Conservation (phyloP, 176 grass and related monocot species). For the Eleusine indica region DNA sequence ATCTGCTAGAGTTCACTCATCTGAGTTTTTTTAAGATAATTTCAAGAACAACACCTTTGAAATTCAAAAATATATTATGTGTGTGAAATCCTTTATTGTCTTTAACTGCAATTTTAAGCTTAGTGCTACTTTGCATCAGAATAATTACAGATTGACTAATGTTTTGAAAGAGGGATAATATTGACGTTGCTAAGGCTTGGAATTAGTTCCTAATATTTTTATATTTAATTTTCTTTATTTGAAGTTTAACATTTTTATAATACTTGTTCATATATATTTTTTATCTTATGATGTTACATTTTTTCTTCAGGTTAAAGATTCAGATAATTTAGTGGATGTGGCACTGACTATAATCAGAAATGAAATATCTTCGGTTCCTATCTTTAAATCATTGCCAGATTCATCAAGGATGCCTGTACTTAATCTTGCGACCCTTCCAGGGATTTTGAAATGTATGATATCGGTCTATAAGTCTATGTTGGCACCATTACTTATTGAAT, state of each 20-base stretch:
- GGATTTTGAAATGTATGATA: conserved; percentile 69
- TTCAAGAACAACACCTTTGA: neutral
- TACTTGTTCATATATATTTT: neutral
- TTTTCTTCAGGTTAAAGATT: conserved; percentile 70
- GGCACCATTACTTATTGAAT: conserved; percentile 13
- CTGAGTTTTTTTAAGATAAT: conserved; percentile 22
- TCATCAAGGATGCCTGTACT: conserved; percentile 61
- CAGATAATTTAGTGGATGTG: conserved; percentile 69
- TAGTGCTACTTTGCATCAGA: conserved; percentile 9
- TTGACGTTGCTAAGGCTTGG: neutral
- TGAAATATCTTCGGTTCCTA: conserved; percentile 80
- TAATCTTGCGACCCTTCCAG: conserved; percentile 70
- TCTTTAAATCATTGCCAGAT: conserved; percentile 53
- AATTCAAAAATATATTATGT: conserved; percentile 23
- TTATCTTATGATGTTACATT: conserved; percentile 38
- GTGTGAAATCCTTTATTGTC: neutral
- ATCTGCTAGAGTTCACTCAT: conserved; percentile 24
- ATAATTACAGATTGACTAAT: conserved; percentile 12
- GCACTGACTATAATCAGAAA: conserved; percentile 66
- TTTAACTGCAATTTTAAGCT: neutral
- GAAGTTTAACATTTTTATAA: conserved; percentile 5
- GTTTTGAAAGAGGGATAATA: conserved; percentile 22
- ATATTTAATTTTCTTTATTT: conserved; percentile 34
- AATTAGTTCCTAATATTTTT: neutral
- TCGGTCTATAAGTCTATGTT: conserved; percentile 21